Evolutionary conservation across 75 land plant genomes (phyloP), one percentile per base, ranked within the genome.

Genomic region (Pinus tabuliformis): DNA sequence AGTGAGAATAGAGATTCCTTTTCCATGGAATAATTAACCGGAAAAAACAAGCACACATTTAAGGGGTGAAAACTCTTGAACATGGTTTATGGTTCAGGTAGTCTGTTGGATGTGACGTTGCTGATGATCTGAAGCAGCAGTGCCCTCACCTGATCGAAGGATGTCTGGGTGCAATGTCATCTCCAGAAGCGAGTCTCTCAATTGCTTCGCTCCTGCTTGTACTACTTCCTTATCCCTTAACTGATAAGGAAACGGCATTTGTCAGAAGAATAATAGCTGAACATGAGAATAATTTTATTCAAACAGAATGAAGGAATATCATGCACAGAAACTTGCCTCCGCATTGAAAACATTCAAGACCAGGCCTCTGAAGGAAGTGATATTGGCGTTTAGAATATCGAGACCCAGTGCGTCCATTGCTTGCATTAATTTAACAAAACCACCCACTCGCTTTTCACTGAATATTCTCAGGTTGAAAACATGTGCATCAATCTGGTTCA

Each of bases 201-300:
- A 87, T 76, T 91, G 84, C 57, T 93, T 91, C 21, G 93, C 96
- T 74, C 91, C 93, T 33, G 94, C 97, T 73, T 90, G 88, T 56
- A 93, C 85, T 58, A 77, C 78, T 65, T 93, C 94, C 61, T 82
- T 90, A 73, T 93, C 97, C 74, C 86, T 83, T 62, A 79, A 90
- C 99, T 93, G 84, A 73, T 76, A 73, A 9, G 17, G 21, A 6
- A 70, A 62, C 37, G 20, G 4, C 16, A 3, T 79, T 14, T 56
- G 52, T 79, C 49, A 58, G 36, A 14, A 77, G 36, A 21, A 75
- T 28, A 39, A 26, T 21, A 61, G 8, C 4, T 49, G 28, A 58
- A n/a, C 58, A 22, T 3, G 52, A 78, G 54, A 49, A 77, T 8
- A 20, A 20, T 18, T 36, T 21, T 58, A 30, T 59, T n/a, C 6